phyloP scores from a whole-genome alignment of 345 rosid species.

The Salix udensis region DNA sequence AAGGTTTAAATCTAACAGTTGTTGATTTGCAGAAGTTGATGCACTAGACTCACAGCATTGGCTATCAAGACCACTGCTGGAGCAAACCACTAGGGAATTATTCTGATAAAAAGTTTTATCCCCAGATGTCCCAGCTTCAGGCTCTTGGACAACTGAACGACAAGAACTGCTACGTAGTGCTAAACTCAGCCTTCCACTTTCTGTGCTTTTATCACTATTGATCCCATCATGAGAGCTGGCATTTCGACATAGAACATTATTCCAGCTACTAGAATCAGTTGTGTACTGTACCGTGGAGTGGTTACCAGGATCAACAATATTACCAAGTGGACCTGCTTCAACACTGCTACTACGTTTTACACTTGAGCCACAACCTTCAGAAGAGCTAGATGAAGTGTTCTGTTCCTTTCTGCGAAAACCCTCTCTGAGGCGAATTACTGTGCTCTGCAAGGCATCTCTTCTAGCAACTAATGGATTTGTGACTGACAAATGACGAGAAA shows the following conservation, averaged over 20 bases:
- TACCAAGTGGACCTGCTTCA: conserved; percentile 69
- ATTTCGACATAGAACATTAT: conserved; percentile 49
- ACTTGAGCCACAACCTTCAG: conserved; percentile 98
- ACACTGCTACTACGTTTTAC: conserved; percentile 85
- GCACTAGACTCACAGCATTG: conserved; percentile 93
- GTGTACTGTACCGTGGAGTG: conserved; percentile 43
- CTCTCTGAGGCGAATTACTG: conserved; percentile 94
- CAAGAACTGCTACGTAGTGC: conserved; percentile 83
- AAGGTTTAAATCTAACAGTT: conserved; percentile 73
- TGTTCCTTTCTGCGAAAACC: conserved; percentile 93
- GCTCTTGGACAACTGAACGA: conserved; percentile 79
- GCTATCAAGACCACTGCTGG: conserved; percentile 86
- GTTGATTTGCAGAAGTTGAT: conserved; percentile 80
- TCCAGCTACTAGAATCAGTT: conserved; percentile 53
- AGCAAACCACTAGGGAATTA: conserved; percentile 55
- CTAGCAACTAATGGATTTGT: conserved; percentile 91
- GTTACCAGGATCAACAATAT: conserved; percentile 54
- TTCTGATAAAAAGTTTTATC: conserved; percentile 66
- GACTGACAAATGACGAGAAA: conserved; percentile 83
- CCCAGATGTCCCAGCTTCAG: conserved; percentile 65
- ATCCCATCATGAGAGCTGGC: conserved; percentile 78
- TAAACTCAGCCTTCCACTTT: conserved; percentile 94
- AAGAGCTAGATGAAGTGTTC: conserved; percentile 88
- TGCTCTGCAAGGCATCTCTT: conserved; percentile 92
- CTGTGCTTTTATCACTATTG: conserved; percentile 88